Conservation (phyloP, 2,329 filamentous ascomycete genomes). For the Orbilia oligospora region DNA sequence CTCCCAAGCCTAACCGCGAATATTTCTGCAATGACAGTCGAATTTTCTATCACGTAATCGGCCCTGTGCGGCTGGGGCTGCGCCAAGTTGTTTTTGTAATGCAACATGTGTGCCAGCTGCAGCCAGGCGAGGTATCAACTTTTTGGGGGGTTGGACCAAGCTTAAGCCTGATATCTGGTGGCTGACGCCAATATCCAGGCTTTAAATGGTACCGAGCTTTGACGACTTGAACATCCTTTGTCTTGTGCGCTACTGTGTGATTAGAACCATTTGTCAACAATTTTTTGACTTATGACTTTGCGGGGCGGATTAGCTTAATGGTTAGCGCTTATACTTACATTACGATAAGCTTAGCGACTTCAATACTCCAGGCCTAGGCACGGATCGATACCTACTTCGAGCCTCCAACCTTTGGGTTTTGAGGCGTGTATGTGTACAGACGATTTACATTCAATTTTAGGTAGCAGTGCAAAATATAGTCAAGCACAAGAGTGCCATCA, state of each 20-base stretch:
- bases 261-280: background rate
- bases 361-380: no score
- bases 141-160: no score
- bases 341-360: background rate
- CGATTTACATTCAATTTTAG: background rate
- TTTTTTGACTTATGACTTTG: background rate
- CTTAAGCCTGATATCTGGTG: no score
- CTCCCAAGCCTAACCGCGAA: background rate
- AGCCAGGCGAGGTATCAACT: no score
- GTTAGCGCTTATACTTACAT: background rate
- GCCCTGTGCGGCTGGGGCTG: background rate
- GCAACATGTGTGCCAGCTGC: background rate
- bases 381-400: no score
- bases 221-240: background rate
- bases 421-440: no score
- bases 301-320: background rate
- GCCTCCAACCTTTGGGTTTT: no score
- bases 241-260: background rate
- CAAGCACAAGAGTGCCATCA: no score
- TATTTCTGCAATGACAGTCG: background rate
- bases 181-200: background rate
- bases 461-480: background rate
- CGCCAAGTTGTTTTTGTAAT: background rate
- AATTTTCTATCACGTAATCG: conserved; percentile 5
- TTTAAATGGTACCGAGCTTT: background rate